Evolutionary conservation across 1,139 yeast genomes (phyloP), one percentile per base, ranked within the genome.

Genomic region (Taphrina populina): DNA sequence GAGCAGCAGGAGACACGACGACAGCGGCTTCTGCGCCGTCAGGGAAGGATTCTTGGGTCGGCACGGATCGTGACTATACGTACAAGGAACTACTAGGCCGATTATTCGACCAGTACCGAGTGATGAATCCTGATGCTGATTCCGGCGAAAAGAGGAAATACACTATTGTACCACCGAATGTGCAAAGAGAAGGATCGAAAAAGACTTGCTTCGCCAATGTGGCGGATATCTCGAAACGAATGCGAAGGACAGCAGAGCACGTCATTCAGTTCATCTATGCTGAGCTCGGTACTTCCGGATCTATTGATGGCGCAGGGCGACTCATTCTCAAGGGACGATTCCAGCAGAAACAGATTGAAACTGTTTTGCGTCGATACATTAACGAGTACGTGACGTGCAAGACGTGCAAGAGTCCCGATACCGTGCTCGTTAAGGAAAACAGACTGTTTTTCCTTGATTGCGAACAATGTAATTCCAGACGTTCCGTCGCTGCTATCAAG

Each of bases 231-330:
- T 81, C 96, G 63, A 87, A 88, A 65, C 92, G 90, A 60, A 79
- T 92, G 76, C 96, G 90, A 74, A 84, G 99, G 76, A 87, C 90
- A 58, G 94, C 96, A 64, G 98, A 92, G 68, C 98, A 94, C 74
- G 83, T 92, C 64, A 92, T 90, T 71, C 96, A 88, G 76, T 92
- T 86, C 73, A 75, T 92, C 73, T 94, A 92, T 73, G 97, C 98
- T 1, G 99, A 92, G 76, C 79, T 92, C 80, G 99, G 98, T 82
- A 92, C 99, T 21, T 88, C 97, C 2, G 99, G 99, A 69, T 90
- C 97, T 59, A 92, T 92, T 61, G 99, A 92, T 74, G 98, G 97
- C 70, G 90, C 88, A 71, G 87, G 88, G 77, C 84, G 98, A 73
- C 80, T 92, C 69, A 90, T 92, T 62, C 88, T 92, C 71, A 92